Evolutionary conservation across 352 stramenopile genomes (phyloP).

Genomic region (Albugo laibachii): DNA sequence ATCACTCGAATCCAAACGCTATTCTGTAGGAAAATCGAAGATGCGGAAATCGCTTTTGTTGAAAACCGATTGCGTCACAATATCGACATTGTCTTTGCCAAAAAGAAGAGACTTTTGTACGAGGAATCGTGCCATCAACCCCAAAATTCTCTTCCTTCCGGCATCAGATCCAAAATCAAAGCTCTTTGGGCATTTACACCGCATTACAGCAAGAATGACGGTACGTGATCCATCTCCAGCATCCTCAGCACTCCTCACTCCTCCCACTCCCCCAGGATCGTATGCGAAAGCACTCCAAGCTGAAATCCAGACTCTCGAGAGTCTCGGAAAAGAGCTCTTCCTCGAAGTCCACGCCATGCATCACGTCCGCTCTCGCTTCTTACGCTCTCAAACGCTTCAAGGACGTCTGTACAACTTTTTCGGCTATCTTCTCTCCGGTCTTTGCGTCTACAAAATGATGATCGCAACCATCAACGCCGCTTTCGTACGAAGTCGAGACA

Average conservation of each 20-base stretch:
- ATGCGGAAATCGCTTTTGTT: conserved; percentile 67
- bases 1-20: no score
- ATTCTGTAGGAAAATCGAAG: conserved; percentile 15
- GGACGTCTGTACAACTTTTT: conserved; percentile 68
- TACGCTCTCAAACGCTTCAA: conserved; percentile 34
- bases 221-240: background rate
- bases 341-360: conserved; percentile 69
- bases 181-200: no score
- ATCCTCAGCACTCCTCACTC: no score
- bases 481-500: conserved; percentile 58
- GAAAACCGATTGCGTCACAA: conserved; percentile 67
- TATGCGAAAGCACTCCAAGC: conserved; percentile 42
- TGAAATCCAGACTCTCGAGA: conserved; percentile 62
- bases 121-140: conserved; percentile 19
- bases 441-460: conserved; percentile 76
- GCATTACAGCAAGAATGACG: conserved; percentile 8
- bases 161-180: no score
- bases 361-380: conserved; percentile 31
- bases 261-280: no score
- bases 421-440: conserved; percentile 49
- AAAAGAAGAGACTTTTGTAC: conserved; percentile 52
- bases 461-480: conserved; percentile 73
- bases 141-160: conserved; percentile 4
- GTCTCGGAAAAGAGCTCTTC: conserved; percentile 54
- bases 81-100: conserved; percentile 56